A percentile compares a stretch with the other conserved stretches of the same genome.
These are phyloP conservation scores for Gelatoporia subvermispora DNA, from an alignment of 768 basidiomycete genomes.

Conservation along the genomic window DNA sequence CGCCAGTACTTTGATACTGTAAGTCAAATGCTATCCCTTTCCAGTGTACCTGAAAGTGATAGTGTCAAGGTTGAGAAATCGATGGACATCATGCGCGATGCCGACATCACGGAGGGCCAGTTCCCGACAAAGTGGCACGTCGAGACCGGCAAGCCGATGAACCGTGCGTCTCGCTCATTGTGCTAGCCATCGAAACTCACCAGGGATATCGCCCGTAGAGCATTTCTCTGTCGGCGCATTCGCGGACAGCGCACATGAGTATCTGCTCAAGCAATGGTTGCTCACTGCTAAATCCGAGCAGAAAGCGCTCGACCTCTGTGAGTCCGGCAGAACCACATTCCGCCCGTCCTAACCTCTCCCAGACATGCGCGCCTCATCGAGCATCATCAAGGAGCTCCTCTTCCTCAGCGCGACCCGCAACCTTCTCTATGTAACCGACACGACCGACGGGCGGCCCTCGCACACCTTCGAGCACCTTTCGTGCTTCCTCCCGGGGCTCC, in stretches of 20 bases:
- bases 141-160: conserved; percentile 10
- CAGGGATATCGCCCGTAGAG: conserved; percentile 1
- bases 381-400: conserved; percentile 58
- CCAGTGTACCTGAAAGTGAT: neutral
- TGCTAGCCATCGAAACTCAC: neutral
- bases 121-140: conserved; percentile 20
- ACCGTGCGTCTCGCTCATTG: conserved; percentile 5
- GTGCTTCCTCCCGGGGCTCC: conserved; percentile 74
- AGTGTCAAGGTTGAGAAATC: conserved; percentile 41
- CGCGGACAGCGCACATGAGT: conserved; percentile 77
- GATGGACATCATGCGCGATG: conserved; percentile 39
- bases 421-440: conserved; percentile 71
- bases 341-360: no score
- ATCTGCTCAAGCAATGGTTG: conserved; percentile 71
- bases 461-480: conserved; percentile 74
- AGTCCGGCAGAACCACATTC: conserved; percentile 23
- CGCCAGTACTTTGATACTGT: conserved; percentile 55
- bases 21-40: conserved; percentile 14
- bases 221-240: conserved; percentile 56
- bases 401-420: conserved; percentile 61
- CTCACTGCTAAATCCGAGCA: conserved; percentile 62
- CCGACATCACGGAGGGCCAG: conserved; percentile 11
- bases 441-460: conserved; percentile 25
- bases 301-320: conserved; percentile 63
- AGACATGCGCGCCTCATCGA: conserved; percentile 60